Percentiles rank a stretch among this genome's conserved stretches.
These are phyloP conservation scores for Chloris gayana DNA, from an alignment of 176 grass and related monocot genomes.

Conservation along the genomic window DNA sequence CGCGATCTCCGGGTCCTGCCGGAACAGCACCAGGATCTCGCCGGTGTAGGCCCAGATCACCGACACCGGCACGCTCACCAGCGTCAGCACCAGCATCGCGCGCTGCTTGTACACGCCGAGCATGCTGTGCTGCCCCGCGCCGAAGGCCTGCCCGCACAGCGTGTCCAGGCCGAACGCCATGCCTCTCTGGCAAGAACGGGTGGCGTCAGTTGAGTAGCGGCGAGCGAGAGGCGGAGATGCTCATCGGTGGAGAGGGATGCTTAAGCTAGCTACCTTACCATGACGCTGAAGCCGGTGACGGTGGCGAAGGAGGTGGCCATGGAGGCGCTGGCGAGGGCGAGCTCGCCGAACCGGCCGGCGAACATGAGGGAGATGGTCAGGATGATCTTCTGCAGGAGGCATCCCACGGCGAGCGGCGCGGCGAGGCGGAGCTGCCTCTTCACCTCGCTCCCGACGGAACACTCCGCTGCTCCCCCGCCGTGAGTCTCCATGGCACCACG, in stretches of 20 bases:
- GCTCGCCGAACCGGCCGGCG: conserved; percentile 24
- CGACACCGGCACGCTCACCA: conserved; percentile 31
- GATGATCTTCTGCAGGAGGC: conserved; percentile 19
- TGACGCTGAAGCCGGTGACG: conserved; percentile 15
- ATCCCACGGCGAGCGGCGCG: conserved; percentile 1
- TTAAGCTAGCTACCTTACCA: neutral
- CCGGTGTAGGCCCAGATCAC: conserved; percentile 30
- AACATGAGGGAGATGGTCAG: conserved; percentile 27
- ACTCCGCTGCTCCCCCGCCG: neutral
- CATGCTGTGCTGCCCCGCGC: conserved; percentile 33
- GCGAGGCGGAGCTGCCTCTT: conserved; percentile 21
- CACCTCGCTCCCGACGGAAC: neutral
- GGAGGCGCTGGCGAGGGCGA: conserved; percentile 20
- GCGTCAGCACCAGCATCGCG: conserved; percentile 39
- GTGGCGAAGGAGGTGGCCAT: conserved; percentile 20
- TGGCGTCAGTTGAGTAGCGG: no score
- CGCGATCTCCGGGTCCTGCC: conserved; percentile 43
- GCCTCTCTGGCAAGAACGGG: neutral
- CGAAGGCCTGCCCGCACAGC: conserved; percentile 52
- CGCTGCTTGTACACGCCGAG: conserved; percentile 54
- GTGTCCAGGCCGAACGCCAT: conserved; percentile 2
- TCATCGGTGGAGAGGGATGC: no score
- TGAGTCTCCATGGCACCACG: neutral
- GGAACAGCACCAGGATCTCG: conserved; percentile 30
- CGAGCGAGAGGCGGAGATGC: no score